Conservation (phyloP, 108 stramenopile species). For the Pseudonitzschia multiseries region DNA sequence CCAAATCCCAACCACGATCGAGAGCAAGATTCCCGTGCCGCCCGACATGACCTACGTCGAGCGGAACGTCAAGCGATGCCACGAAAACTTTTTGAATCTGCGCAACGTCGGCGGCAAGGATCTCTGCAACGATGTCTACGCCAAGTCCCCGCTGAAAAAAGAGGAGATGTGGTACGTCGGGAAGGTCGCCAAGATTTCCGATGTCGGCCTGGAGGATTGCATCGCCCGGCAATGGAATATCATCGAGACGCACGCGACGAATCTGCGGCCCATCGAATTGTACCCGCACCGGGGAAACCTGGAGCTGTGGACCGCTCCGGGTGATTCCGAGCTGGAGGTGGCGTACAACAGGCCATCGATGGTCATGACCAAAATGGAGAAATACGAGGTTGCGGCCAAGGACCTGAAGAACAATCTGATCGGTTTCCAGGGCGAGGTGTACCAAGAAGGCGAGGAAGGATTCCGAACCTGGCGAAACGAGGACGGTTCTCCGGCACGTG, state of each 20-base stretch:
- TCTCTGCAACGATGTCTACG: slow-evolving; percentile 74
- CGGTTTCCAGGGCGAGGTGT: slow-evolving; percentile 84
- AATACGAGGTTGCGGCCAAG: slow-evolving; percentile 19
- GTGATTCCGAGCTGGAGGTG: slow-evolving; percentile 84
- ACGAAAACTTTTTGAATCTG: slow-evolving; percentile 65
- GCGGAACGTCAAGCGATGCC: slow-evolving; percentile 63
- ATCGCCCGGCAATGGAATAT: slow-evolving; percentile 72
- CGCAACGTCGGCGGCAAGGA: slow-evolving; percentile 66
- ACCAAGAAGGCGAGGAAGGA: slow-evolving; percentile 63
- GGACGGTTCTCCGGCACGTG: slow-evolving; percentile 67
- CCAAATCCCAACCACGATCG: neutral
- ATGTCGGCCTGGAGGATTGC: slow-evolving; percentile 63
- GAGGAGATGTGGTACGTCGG: slow-evolving; percentile 72
- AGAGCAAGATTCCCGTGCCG: slow-evolving; percentile 41
- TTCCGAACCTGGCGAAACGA: slow-evolving; percentile 72
- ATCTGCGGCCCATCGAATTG: slow-evolving; percentile 72
- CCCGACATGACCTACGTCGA: slow-evolving; percentile 78
- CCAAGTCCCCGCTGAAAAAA: slow-evolving; percentile 44
- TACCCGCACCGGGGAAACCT: slow-evolving; percentile 56
- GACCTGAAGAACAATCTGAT: slow-evolving; percentile 53
- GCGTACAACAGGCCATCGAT: slow-evolving; percentile 73
- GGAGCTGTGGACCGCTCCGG: slow-evolving; percentile 78
- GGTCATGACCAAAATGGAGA: slow-evolving; percentile 48
- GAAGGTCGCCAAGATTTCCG: slow-evolving; percentile 78
- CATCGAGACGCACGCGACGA: slow-evolving; percentile 74